These are phyloP conservation scores for Coemansia sp. DNA, from an alignment of 192 early-diverging fungal species.

Conservation along the genomic window DNA sequence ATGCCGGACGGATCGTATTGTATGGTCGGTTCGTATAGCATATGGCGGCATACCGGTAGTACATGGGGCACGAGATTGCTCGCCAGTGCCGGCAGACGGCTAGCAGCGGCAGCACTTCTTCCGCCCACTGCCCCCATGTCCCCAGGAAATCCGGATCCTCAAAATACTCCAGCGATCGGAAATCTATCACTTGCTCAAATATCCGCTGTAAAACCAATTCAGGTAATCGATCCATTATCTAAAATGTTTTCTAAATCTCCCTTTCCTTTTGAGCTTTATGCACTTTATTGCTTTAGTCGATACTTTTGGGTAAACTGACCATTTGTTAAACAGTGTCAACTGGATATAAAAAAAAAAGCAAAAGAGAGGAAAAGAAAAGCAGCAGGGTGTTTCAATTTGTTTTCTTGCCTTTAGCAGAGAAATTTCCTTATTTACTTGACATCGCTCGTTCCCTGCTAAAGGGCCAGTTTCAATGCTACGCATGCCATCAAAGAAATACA, in stretches of 20 bases:
- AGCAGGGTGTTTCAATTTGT: too few relatives aligned
- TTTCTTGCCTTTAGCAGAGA: too few relatives aligned
- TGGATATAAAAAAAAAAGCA: too few relatives aligned
- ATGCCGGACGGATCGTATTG: background rate
- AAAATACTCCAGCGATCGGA: conserved; percentile 1
- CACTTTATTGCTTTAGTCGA: too few relatives aligned
- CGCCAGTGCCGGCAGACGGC: background rate
- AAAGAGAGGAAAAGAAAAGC: too few relatives aligned
- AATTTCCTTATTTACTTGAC: too few relatives aligned
- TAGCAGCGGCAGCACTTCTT: background rate
- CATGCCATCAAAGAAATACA: too few relatives aligned
- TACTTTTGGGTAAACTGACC: too few relatives aligned
- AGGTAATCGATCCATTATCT: background rate
- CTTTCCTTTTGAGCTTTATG: too few relatives aligned
- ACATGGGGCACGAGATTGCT: background rate
- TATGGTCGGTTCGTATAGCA: background rate
- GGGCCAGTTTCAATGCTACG: too few relatives aligned
- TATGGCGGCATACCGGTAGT: conserved; percentile 6
- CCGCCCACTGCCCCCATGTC: background rate
- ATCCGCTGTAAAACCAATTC: background rate
- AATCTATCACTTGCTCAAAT: background rate
- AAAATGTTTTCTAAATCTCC: background rate
- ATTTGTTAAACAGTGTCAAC: too few relatives aligned
- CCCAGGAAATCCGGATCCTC: conserved; percentile 3
- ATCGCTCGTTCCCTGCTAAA: too few relatives aligned